Evolutionary conservation across 2,329 filamentous ascomycete genomes (phyloP).

Genomic region (Thelonectria rubi): DNA sequence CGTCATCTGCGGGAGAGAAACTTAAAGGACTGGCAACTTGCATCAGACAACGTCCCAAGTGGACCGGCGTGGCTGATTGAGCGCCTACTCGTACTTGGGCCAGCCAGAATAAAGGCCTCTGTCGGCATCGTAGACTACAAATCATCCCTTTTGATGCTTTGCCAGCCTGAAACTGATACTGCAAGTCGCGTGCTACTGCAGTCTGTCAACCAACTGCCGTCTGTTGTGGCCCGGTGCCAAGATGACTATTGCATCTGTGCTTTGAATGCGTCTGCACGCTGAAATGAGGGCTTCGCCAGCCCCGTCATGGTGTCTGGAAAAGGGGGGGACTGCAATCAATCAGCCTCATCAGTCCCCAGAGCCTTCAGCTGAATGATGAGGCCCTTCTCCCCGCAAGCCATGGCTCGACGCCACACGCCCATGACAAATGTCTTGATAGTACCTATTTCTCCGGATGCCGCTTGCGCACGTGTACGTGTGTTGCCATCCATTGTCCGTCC

Average conservation of each 20-base stretch:
- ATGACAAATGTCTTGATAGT: neutral
- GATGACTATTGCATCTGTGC: neutral
- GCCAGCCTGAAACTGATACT: no score
- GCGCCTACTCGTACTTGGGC: no score
- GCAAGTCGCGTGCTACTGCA: no score
- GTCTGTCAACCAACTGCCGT: neutral
- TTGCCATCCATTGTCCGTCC: constrained; percentile 3
- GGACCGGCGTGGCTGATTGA: no score
- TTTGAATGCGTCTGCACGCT: neutral
- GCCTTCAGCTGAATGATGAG: neutral
- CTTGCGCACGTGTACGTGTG: constrained; percentile 9
- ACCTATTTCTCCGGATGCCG: neutral
- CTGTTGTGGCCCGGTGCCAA: neutral
- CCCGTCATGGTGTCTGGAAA: neutral
- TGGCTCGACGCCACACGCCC: neutral
- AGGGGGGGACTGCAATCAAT: neutral
- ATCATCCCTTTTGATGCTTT: neutral
- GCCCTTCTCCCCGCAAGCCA: constrained; percentile 1
- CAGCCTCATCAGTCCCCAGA: neutral
- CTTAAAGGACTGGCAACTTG: no score
- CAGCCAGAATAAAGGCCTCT: no score
- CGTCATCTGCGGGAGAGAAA: constrained; percentile 2
- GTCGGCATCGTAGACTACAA: no score
- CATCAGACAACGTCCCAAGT: neutral
- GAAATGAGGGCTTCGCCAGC: neutral